Base-by-base conservation (phyloP, 1,284 basidiomycete genomes). In the Rugosomyces carneus region DNA sequence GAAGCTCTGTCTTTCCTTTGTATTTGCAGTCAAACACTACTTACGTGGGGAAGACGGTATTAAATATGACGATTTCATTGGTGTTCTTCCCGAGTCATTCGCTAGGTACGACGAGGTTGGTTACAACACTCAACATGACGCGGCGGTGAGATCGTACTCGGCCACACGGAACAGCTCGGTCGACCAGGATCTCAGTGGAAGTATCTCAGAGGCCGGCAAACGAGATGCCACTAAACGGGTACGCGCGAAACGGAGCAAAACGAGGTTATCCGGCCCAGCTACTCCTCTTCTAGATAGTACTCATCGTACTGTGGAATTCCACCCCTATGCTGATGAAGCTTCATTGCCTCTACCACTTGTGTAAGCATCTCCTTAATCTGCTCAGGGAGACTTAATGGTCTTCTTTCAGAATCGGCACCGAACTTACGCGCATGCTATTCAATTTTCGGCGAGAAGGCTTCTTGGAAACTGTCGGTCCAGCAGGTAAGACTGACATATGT, bases 381-480 rank as follows among this genome's bases (percentile, higher is more conserved):
- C 16, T 57, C 50, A 6, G 29, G 16, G 36, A 21, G 42, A 48
- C 55, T 45, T 58, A 7, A 51, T 55, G 15, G 54, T 50, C 26
- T 32, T 57, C 16, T 24, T 19, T 19, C 56, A 87, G 81, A 21
- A 84, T 93, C 50, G 84, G 85, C 1, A 86, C 92, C 64, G 88
- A 93, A 60, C 71, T 93, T 37, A 74, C 76, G 18, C 68, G 80
- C 38, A 61, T 72, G 8, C 64, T 93, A 21, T 92, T 89, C 63
- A 70, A 68, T 42, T 93, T 92, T 63, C 78, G 81, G 58, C 71
- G 81, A 31, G 81, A 87, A 57, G 90, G 90, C 1, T 81, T 81
- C 47, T 60, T 93, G 42, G 90, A 93, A 60, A 84, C 84, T 13
- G 78, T 93, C 51, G 91, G 90, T 23, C 90, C 89, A 8, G 89